Evolutionary conservation across 2,329 filamentous ascomycete genomes (phyloP).

Genomic region (Grosmannia serpens): DNA sequence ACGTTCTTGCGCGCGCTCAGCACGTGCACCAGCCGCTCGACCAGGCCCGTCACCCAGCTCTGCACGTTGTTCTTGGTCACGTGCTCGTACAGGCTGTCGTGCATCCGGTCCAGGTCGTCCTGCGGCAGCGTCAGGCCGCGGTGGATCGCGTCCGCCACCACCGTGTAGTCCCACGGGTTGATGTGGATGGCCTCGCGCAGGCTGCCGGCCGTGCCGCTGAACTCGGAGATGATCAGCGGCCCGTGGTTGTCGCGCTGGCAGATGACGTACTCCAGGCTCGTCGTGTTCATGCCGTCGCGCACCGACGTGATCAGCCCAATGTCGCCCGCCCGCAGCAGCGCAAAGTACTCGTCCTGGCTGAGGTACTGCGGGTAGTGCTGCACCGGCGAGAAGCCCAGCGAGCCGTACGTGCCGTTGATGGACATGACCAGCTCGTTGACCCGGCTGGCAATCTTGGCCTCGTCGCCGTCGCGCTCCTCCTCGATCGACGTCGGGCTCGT

Average conservation of each 20-base stretch:
- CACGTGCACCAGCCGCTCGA: constrained; percentile 69
- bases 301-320: constrained; percentile 93
- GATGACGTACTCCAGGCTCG: constrained; percentile 85
- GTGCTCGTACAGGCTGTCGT: constrained; percentile 66
- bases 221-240: constrained; percentile 88
- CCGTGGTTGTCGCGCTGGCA: constrained; percentile 81
- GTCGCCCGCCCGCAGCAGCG: constrained; percentile 79
- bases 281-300: constrained; percentile 96
- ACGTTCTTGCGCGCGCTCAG: constrained; percentile 65
- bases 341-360: constrained; percentile 83
- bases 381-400: constrained; percentile 77
- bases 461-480: constrained; percentile 56
- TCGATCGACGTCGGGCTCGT: constrained; percentile 77
- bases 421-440: constrained; percentile 83
- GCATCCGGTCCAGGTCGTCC: constrained; percentile 55
- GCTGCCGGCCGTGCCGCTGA: constrained; percentile 84
- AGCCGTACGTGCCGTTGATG: constrained; percentile 87
- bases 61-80: constrained; percentile 80
- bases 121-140: constrained; percentile 65
- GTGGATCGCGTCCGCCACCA: constrained; percentile 75
- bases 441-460: constrained; percentile 73
- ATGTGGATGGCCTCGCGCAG: constrained; percentile 83
- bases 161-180: constrained; percentile 86
- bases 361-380: constrained; percentile 94
- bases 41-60: constrained; percentile 69